Base-by-base conservation (phyloP, 108 stramenopile species). In the Pseudonitzschia multiseries region DNA sequence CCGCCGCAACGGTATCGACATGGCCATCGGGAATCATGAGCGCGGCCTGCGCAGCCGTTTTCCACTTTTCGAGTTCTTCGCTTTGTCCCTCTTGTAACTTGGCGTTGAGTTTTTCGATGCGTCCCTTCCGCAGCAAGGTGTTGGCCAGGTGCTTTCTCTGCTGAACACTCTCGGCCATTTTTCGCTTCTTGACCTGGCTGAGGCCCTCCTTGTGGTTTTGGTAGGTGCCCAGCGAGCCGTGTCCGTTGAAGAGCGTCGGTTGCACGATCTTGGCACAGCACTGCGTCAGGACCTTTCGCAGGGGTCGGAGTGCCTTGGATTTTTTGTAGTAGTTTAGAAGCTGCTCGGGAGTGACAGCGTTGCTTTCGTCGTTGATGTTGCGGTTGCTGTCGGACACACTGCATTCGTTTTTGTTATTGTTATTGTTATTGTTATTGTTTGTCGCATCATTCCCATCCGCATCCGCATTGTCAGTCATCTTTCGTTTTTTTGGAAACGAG, bases 1-100 rank as follows among this genome's bases (percentile, higher is more conserved):
- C 57, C 15, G 57, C 26, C 21, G 57, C 27, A n/a, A 17, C 10
- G 1, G 79, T 83, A 18, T 86, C 88, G 17, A 92, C 93, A 56
- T 86, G 88, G 17, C 93, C 93, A 77, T 95, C 93, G 9, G 93
- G 91, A 46, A 92, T 73, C 76, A 94, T 72, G 51, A 75, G 71
- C 6, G 36, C 36, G 10, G 68, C 42, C 79, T 84, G 22, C n/a
- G 28, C 33, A 41, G 20, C 27, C 18, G 9, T 21, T 63, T 73
- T 41, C 10, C 27, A 20, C 22, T 72, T 77, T 10, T n/a, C 15
- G 59, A 52, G 32, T 77, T 93, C 93, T 70, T 92, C 91, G 20
- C 87, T 86, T 69, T 80, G 77, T 12, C 79, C 80, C 22, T 87
- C 89, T 27, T 74, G 44, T 68, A 76, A 77, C 22, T 93, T 73